Evolutionary conservation across 2,329 filamentous ascomycete genomes (phyloP).

Genomic region (Parastagonospora avenae): DNA sequence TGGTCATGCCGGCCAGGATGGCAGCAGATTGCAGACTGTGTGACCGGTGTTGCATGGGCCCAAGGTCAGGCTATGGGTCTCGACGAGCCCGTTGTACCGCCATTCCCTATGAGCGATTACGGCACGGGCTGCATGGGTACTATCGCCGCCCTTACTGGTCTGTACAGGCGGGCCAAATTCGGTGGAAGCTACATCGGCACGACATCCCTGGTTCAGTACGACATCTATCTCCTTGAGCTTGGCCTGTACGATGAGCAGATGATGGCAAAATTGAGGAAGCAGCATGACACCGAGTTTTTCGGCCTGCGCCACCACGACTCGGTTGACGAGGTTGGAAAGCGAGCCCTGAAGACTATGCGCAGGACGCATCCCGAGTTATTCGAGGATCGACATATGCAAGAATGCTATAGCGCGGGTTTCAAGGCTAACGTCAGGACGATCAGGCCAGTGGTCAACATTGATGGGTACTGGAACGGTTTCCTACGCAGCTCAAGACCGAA

Average conservation of each 20-base stretch:
- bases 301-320: conserved; percentile 64
- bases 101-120: conserved; percentile 66
- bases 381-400: conserved; percentile 52
- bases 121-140: conserved; percentile 75
- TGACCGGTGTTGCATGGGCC: conserved; percentile 64
- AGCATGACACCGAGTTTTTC: conserved; percentile 61
- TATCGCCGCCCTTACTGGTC: conserved; percentile 67
- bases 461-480: conserved; percentile 57
- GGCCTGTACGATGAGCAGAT: conserved; percentile 62
- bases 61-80: conserved; percentile 67
- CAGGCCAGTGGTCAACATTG: conserved; percentile 52
- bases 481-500: conserved; percentile 57
- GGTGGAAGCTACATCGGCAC: conserved; percentile 72
- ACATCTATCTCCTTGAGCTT: conserved; percentile 66
- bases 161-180: conserved; percentile 65
- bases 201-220: conserved; percentile 70
- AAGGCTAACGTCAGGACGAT: conserved; percentile 55
- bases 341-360: conserved; percentile 62
- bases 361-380: conserved; percentile 61
- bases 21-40: conserved; percentile 74
- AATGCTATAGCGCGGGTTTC: conserved; percentile 55
- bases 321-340: conserved; percentile 68
- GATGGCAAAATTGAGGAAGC: conserved; percentile 57
- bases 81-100: conserved; percentile 68
- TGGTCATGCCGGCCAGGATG: conserved; percentile 70